Conservation (phyloP, 192 early-diverging fungal species). For the Pilaira anomala region DNA sequence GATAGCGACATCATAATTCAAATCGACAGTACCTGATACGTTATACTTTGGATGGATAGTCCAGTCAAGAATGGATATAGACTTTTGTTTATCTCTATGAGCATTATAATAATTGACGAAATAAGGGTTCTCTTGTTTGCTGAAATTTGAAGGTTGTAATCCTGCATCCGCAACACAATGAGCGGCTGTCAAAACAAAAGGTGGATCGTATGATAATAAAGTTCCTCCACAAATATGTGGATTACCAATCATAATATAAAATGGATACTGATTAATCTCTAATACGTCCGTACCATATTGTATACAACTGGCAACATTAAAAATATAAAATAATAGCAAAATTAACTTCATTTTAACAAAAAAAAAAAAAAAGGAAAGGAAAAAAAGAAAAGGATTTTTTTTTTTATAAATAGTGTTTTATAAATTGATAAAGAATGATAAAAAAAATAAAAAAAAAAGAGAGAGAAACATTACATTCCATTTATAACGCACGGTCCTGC, state of each 20-base stretch:
- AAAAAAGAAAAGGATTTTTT: neutral
- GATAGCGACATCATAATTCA: constrained; percentile 31
- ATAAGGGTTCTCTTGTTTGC: constrained; percentile 18
- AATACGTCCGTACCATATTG: constrained; percentile 21
- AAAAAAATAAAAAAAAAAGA: neutral
- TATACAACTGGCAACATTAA: constrained; percentile 1
- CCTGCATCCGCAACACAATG: constrained; percentile 26
- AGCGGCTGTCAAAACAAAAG: constrained; percentile 30
- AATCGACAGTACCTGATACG: constrained; percentile 3
- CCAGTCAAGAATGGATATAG: constrained; percentile 15
- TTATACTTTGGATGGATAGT: constrained; percentile 28
- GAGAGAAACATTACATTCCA: no score
- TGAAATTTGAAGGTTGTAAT: neutral
- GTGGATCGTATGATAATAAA: constrained; percentile 25
- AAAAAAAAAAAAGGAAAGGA: neutral
- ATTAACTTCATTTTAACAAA: neutral
- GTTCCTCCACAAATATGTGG: constrained; percentile 32
- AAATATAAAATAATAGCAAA: neutral
- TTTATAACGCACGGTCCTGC: no score
- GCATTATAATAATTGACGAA: constrained; percentile 26
- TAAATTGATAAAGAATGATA: neutral
- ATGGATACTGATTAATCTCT: constrained; percentile 23
- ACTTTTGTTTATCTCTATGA: constrained; percentile 17
- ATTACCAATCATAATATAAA: constrained; percentile 25
- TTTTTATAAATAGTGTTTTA: neutral